Evolutionary conservation across 2,329 filamentous ascomycete species (phyloP).

Genomic region (Emmonsia crescens): DNA sequence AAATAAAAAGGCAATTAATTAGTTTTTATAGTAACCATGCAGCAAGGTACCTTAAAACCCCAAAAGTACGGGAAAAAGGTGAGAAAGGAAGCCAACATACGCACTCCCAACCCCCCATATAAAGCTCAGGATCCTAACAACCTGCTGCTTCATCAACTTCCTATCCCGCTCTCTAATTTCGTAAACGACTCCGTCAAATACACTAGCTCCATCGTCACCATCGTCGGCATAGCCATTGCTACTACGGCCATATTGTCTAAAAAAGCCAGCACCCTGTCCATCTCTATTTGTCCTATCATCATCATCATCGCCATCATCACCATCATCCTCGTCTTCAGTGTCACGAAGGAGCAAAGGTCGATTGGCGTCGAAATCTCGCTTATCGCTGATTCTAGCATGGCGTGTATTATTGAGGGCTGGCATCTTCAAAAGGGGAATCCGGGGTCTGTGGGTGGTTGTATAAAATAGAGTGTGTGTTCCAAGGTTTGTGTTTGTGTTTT

Average conservation of each 20-base stretch:
- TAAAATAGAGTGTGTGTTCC: no score
- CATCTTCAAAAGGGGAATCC: background rate
- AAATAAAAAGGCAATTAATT: conserved; percentile 3
- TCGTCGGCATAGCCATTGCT: background rate
- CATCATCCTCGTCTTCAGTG: conserved; percentile 10
- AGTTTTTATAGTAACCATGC: conserved; percentile 1
- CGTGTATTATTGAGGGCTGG: background rate
- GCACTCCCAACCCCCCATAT: conserved; percentile 51
- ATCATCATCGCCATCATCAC: conserved; percentile 9
- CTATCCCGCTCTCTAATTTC: conserved; percentile 50
- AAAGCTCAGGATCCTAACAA: conserved; percentile 47
- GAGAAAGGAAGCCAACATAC: conserved; percentile 21
- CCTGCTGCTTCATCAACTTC: conserved; percentile 41
- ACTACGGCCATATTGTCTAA: background rate
- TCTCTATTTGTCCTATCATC: conserved; percentile 2
- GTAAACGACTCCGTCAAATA: conserved; percentile 51
- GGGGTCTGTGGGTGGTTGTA: no score
- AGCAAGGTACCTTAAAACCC: background rate
- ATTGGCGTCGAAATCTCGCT: conserved; percentile 38
- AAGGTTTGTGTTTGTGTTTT: no score
- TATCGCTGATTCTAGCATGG: conserved; percentile 23
- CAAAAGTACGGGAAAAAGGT: background rate
- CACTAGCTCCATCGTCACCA: conserved; percentile 21
- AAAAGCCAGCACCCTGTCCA: conserved; percentile 10
- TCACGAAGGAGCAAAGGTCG: conserved; percentile 20